Base-by-base conservation (phyloP, 805 yeast species). In the Myxozyma mucilagina region DNA sequence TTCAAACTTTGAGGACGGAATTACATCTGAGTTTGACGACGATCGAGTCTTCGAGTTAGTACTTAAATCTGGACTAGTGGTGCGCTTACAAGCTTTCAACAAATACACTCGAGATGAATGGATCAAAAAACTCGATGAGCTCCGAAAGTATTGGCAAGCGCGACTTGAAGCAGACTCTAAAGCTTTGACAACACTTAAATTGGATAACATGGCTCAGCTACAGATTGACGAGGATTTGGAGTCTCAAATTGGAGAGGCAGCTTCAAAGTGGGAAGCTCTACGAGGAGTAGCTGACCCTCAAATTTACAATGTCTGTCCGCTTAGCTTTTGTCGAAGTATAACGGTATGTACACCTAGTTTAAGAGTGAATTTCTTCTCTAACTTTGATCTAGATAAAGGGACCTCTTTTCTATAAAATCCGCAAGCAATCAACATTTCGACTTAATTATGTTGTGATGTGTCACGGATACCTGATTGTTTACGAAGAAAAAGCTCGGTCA, bases 401-500 rank as follows among this genome's bases (percentile, higher is more conserved):
- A 0, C 73, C 78, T 36, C 71, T 93, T 31, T 91, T 82, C 70
- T 84, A 84, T 65, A 92, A 91, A 68, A 79, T 83, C 2, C 83
- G 82, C 60, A 89, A 85, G 70, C 91, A 87, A 70, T 74, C 89
- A 0, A 78, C 82, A 39, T 93, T 92, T 74, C 75, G 73, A 48
- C 82, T 82, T 61, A 83, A 75, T 67, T 86, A 77, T 71, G 89
- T 83, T 8, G 78, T 89, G 0, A 76, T 90, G 14, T 81, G 88
- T 49, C 91, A 94, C 0, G 92, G 93, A 0, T 83, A 79, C 63
- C 66, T 93, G 18, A 73, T 86, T 0, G 70, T 90, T 1, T 92
- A 80, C 71, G 74, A 81, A 11, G 75, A 82, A 51, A 81, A 75
- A 61, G 72, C 76, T 42, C 75, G 91, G 59, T 76, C 82, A 11